Percentiles rank a stretch among this genome's conserved stretches.
These are phyloP conservation scores for Penicillium lividum DNA, from an alignment of 495 filamentous ascomycete genomes.

Conservation along the genomic window DNA sequence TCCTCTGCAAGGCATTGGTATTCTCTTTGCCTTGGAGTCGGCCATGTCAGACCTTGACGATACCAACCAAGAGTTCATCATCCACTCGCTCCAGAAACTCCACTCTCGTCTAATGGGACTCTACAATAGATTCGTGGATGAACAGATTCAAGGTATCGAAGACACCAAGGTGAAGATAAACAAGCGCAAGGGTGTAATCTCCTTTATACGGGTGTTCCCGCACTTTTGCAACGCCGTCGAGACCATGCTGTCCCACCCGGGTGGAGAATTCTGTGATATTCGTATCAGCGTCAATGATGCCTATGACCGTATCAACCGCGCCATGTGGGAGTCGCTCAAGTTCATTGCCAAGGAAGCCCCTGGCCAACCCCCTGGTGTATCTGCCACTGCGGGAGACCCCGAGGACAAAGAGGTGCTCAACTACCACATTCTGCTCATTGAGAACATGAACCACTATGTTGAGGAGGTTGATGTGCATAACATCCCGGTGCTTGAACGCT, in stretches of 20 bases:
- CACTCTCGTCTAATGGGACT: conserved; percentile 72
- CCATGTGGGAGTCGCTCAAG: conserved; percentile 95
- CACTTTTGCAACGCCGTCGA: conserved; percentile 78
- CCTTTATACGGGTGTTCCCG: conserved; percentile 91
- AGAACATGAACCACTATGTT: conserved; percentile 97
- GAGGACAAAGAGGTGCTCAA: conserved; percentile 96
- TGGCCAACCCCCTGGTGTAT: conserved; percentile 46
- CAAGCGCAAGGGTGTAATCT: conserved; percentile 94
- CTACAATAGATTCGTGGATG: conserved; percentile 88
- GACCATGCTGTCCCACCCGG: conserved; percentile 66
- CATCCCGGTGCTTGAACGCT: conserved; percentile 75
- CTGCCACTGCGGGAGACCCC: conserved; percentile 62
- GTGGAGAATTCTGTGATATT: conserved; percentile 60
- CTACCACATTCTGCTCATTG: conserved; percentile 94
- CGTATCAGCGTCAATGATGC: conserved; percentile 80
- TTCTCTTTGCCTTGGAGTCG: conserved; percentile 77
- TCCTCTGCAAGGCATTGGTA: conserved; percentile 88
- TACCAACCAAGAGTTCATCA: conserved; percentile 88
- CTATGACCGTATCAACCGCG: conserved; percentile 84
- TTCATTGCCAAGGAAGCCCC: conserved; percentile 95
- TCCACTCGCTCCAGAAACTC: conserved; percentile 74
- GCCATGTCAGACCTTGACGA: conserved; percentile 76
- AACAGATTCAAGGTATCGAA: conserved; percentile 92
- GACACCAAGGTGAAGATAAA: conserved; percentile 99
- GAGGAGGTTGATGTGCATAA: conserved; percentile 82